phyloP scores from a whole-genome alignment of 225 moss, liverwort and hornwort genomes.

The Takakia lepidozioides region DNA sequence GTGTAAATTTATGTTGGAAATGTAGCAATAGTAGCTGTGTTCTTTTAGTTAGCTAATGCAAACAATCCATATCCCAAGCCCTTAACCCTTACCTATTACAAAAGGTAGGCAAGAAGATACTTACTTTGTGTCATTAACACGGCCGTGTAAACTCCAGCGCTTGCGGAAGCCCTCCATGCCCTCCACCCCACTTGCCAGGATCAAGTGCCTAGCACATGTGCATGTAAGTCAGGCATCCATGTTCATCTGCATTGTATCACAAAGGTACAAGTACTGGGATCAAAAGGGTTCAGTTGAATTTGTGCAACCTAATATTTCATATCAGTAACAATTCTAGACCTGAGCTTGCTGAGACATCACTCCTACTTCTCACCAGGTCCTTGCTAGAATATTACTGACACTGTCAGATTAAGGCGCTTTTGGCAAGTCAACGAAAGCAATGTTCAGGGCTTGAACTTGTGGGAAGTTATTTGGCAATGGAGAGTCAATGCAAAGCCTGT shows the following conservation, averaged over 20 bases:
- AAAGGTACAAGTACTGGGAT: slow-evolving; percentile 1
- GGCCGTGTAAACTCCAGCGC: slow-evolving; percentile 90
- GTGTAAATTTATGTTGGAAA: not conserved
- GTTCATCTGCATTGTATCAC: not conserved
- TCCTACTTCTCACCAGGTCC: not conserved
- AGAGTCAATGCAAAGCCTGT: no score
- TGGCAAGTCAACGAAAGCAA: not conserved
- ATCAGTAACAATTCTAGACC: no score
- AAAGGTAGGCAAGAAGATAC: not conserved
- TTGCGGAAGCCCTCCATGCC: slow-evolving; percentile 92
- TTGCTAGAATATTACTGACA: not conserved
- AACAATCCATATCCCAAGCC: not conserved
- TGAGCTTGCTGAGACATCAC: no score
- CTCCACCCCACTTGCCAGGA: slow-evolving; percentile 71
- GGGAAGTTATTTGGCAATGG: no score
- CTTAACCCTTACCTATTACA: not conserved
- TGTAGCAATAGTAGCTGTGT: not conserved
- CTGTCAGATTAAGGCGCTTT: no score
- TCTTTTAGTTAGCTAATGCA: not conserved
- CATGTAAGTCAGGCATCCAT: slow-evolving; percentile 7
- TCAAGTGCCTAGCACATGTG: slow-evolving; percentile 46
- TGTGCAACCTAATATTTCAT: no score
- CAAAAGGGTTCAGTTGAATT: no score
- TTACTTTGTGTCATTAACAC: slow-evolving; percentile 70
- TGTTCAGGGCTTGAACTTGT: not conserved